These are phyloP conservation scores for Penicillium sp. DNA, from an alignment of 2,329 filamentous ascomycete genomes.

Conservation along the genomic window DNA sequence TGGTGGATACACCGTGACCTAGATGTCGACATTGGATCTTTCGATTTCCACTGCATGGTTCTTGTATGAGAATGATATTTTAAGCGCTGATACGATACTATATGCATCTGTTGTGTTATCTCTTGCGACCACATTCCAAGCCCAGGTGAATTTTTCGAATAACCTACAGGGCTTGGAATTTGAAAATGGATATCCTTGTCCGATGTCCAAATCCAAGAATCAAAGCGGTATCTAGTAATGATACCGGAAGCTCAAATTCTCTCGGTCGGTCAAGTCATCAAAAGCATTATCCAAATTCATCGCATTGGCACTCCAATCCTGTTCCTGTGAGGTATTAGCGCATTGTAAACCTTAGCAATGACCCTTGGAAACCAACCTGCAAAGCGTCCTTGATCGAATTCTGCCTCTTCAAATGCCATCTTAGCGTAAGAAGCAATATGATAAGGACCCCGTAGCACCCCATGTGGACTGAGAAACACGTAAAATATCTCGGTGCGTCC, in stretches of 20 bases:
- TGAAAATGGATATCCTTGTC: too few species aligned
- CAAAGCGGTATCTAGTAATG: not conserved
- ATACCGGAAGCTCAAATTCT: not conserved
- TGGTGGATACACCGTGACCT: conserved; percentile 84
- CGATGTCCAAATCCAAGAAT: not conserved
- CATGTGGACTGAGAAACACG: conserved; percentile 18
- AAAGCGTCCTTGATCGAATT: conserved; percentile 3
- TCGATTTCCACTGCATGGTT: conserved; percentile 7
- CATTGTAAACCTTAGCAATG: too few species aligned
- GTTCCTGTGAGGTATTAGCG: conserved; percentile 2
- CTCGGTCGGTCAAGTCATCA: not conserved
- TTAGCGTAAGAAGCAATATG: conserved; percentile 1
- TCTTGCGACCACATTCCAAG: too few species aligned
- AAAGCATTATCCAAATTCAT: conserved; percentile 9
- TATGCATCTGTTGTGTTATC: not conserved
- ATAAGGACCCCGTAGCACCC: conserved; percentile 13
- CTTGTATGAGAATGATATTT: not conserved
- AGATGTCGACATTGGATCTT: conserved; percentile 26
- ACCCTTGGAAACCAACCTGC: not conserved
- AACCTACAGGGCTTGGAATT: too few species aligned
- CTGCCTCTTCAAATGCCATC: conserved; percentile 1
- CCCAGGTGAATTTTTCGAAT: too few species aligned
- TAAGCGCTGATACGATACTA: not conserved
- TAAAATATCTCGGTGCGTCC: conserved; percentile 17
- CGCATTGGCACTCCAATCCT: conserved; percentile 5